Conservation (phyloP, 306 rosid genomes). For the Corylus heterophylla region DNA sequence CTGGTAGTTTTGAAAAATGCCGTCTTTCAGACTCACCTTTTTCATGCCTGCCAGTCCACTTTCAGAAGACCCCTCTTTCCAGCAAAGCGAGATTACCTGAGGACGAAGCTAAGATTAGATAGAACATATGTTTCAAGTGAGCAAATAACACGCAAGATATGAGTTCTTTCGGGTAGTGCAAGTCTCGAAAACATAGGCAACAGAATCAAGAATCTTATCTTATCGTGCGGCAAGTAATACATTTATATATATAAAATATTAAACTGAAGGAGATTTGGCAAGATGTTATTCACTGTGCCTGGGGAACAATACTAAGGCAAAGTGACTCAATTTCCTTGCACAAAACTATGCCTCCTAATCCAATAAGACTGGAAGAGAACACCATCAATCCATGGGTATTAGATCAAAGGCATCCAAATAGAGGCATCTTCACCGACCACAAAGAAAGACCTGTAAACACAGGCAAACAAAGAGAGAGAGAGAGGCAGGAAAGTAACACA, state of each 20-base stretch:
- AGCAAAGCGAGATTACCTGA: conserved; percentile 35
- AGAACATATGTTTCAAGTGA: background rate
- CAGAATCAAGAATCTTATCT: conserved; percentile 2
- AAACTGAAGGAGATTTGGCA: conserved; percentile 45
- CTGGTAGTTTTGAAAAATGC: background rate
- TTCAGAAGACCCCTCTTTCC: conserved; percentile 33
- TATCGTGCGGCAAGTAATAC: background rate
- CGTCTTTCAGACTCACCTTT: conserved; percentile 20
- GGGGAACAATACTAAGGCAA: conserved; percentile 46
- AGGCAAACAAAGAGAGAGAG: too few species aligned
- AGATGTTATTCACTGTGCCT: conserved; percentile 73
- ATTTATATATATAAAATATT: too few species aligned
- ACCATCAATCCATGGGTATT: too few species aligned
- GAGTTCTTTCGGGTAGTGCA: background rate
- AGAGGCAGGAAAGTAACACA: background rate
- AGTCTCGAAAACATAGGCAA: background rate
- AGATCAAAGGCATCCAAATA: too few species aligned
- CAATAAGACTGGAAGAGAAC: background rate
- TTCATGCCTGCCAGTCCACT: conserved; percentile 27
- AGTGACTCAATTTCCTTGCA: conserved; percentile 92
- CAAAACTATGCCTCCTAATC: conserved; percentile 46
- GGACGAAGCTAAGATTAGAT: background rate
- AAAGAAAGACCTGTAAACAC: too few species aligned
- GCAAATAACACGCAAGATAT: background rate
- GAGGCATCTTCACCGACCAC: too few species aligned